phyloP scores from a whole-genome alignment of 148 eudicot species.

The Limonium bicolor region DNA sequence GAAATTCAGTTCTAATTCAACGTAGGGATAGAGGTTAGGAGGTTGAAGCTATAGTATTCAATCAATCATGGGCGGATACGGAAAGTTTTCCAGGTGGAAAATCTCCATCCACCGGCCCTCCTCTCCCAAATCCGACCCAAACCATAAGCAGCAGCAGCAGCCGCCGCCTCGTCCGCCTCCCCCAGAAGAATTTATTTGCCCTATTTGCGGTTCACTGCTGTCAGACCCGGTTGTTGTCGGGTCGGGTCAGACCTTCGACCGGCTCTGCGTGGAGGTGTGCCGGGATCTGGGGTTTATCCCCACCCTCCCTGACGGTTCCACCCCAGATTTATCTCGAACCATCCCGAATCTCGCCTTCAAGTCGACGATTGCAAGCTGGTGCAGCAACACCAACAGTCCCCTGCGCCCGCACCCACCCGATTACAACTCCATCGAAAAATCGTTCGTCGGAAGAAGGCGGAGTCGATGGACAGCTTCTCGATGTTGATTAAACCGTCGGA shows the following conservation, averaged over 20 bases:
- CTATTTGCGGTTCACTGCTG: conserved; percentile 40
- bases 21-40: too few relatives aligned
- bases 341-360: conserved; percentile 57
- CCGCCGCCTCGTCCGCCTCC: conserved; percentile 7
- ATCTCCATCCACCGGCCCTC: conserved; percentile 5
- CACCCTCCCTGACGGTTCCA: conserved; percentile 30
- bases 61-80: conserved; percentile 4
- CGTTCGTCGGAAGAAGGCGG: conserved; percentile 11
- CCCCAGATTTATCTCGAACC: conserved; percentile 27
- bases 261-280: conserved; percentile 42
- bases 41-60: too few relatives aligned
- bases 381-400: conserved; percentile 20
- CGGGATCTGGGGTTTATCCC: conserved; percentile 27
- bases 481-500: conserved; percentile 27
- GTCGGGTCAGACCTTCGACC: conserved; percentile 78
- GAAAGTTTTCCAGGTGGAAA: conserved; percentile 1
- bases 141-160: background rate
- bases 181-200: conserved; percentile 61
- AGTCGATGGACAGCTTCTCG: background rate
- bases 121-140: too few relatives aligned
- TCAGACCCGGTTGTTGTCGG: conserved; percentile 58
- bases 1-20: too few relatives aligned
- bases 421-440: conserved; percentile 16
- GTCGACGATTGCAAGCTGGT: conserved; percentile 57
- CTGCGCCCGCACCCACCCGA: conserved; percentile 19